These are phyloP conservation scores for Gyrodon lividus DNA, from an alignment of 768 basidiomycete species.

Conservation along the genomic window DNA sequence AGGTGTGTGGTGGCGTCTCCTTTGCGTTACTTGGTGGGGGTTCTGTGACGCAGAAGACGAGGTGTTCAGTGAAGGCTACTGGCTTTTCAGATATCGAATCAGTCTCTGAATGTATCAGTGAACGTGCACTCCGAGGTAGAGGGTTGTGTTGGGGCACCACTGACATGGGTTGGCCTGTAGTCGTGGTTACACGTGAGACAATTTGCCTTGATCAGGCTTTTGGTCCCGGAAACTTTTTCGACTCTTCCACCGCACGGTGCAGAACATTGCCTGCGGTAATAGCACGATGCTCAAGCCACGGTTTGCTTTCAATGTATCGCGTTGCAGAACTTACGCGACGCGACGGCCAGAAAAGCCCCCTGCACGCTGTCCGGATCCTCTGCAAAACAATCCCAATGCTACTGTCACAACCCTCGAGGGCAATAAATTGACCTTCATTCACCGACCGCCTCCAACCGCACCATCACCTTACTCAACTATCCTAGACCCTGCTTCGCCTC, in stretches of 20 bases:
- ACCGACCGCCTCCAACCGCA: constrained; percentile 79
- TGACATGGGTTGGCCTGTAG: background rate
- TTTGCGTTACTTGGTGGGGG: constrained; percentile 24
- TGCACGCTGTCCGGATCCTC: constrained; percentile 56
- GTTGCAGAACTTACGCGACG: constrained; percentile 44
- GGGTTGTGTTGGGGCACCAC: background rate
- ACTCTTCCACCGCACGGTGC: constrained; percentile 1
- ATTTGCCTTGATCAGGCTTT: too few relatives aligned
- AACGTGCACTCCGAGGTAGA: too few relatives aligned
- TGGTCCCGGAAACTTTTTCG: too few relatives aligned
- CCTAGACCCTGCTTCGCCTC: constrained; percentile 67
- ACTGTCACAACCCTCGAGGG: constrained; percentile 49
- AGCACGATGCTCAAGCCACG: constrained; percentile 22
- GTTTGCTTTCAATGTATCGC: constrained; percentile 18
- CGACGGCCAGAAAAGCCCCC: constrained; percentile 42
- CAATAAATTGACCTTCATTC: constrained; percentile 72
- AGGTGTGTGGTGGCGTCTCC: constrained; percentile 28
- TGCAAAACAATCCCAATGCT: constrained; percentile 51
- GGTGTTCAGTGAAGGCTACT: background rate
- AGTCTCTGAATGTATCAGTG: too few relatives aligned
- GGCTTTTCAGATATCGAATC: constrained; percentile 33
- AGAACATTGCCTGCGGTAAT: background rate
- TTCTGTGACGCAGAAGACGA: constrained; percentile 2
- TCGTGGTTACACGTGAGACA: background rate
- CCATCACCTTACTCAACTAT: constrained; percentile 73